These are phyloP conservation scores for Paecilomyces dactylethromorphus DNA, from an alignment of 2,329 filamentous ascomycete species.

Conservation along the genomic window DNA sequence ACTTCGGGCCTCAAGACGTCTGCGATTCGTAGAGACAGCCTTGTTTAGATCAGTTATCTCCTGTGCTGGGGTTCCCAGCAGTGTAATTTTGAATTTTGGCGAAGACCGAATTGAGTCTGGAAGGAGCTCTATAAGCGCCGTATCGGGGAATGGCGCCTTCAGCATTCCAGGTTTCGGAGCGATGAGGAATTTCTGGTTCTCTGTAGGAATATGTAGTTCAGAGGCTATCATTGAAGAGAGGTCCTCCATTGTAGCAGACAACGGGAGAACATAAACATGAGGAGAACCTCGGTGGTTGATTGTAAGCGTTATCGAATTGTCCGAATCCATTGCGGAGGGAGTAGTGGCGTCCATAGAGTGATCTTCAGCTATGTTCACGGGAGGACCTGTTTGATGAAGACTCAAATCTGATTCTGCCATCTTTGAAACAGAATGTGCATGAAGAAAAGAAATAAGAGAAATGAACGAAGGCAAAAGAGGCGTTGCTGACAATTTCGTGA, in stretches of 20 bases:
- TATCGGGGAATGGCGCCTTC: conserved; percentile 38
- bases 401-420: background rate
- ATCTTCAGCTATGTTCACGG: background rate
- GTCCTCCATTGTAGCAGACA: conserved; percentile 45
- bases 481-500: background rate
- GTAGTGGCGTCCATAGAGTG: background rate
- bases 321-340: background rate
- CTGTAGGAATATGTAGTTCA: conserved; percentile 30
- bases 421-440: background rate
- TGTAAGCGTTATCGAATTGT: conserved; percentile 32
- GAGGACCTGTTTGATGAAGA: background rate
- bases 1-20: conserved; percentile 23
- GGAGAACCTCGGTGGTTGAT: conserved; percentile 51
- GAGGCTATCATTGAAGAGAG: conserved; percentile 29
- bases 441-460: background rate
- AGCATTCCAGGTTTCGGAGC: conserved; percentile 41
- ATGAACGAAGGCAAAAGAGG: background rate
- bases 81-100: conserved; percentile 39
- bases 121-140: conserved; percentile 25
- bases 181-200: conserved; percentile 41
- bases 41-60: conserved; percentile 38
- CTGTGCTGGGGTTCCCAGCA: conserved; percentile 36
- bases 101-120: conserved; percentile 17
- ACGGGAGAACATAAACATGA: conserved; percentile 42
- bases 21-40: conserved; percentile 20